These are phyloP conservation scores for Cyberlindnera maritima DNA, from an alignment of 805 yeast genomes.

Conservation along the genomic window DNA sequence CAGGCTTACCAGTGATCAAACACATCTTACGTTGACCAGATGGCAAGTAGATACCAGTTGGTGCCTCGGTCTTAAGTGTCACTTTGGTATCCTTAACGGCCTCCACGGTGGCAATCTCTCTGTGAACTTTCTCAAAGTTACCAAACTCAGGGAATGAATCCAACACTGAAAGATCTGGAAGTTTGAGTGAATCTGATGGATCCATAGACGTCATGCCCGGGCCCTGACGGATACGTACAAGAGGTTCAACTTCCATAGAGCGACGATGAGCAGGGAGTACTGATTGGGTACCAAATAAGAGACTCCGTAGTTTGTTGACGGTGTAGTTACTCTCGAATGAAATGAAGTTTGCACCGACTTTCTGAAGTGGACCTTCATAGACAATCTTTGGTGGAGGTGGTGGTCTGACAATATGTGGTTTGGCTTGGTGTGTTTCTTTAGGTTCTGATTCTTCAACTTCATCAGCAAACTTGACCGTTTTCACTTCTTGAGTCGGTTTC, in stretches of 20 bases:
- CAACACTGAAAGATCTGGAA: slow-evolving; percentile 39
- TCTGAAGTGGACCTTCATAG: slow-evolving; percentile 69
- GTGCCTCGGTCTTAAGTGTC: slow-evolving; percentile 64
- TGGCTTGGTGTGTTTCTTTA: not conserved
- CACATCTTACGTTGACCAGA: slow-evolving; percentile 68
- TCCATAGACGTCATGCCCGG: not conserved
- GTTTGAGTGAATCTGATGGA: slow-evolving; percentile 35
- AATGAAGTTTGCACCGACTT: slow-evolving; percentile 52
- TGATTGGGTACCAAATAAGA: slow-evolving; percentile 62
- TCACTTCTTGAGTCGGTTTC: slow-evolving; percentile 1
- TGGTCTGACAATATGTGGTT: not conserved
- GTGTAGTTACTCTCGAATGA: slow-evolving; percentile 40
- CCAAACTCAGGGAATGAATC: slow-evolving; percentile 57
- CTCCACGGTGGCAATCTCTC: slow-evolving; percentile 18
- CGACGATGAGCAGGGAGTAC: slow-evolving; percentile 49
- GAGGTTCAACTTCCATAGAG: slow-evolving; percentile 52
- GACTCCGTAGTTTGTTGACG: slow-evolving; percentile 2
- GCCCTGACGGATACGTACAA: slow-evolving; percentile 38
- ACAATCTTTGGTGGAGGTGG: slow-evolving; percentile 22
- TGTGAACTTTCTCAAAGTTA: slow-evolving; percentile 44
- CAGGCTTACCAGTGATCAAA: slow-evolving; percentile 73
- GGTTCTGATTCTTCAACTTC: slow-evolving; percentile 4
- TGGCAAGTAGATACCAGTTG: slow-evolving; percentile 68
- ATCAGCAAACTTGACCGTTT: slow-evolving; percentile 24
- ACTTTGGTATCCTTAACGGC: slow-evolving; percentile 43